Conservation (phyloP, 257 asterid species). For the Solanum commersonii region DNA sequence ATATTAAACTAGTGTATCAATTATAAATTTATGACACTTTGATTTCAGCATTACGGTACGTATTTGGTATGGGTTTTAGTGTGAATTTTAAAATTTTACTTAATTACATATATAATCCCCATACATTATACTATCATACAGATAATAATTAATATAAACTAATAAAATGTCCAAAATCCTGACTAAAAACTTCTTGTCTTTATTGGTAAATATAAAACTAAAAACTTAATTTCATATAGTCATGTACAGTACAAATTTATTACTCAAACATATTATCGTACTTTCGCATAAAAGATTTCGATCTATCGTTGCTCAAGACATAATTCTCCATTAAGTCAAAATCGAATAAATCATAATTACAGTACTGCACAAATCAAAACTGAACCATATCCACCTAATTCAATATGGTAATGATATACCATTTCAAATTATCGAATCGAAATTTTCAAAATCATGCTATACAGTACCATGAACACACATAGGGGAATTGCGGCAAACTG, state of each 20-base stretch:
- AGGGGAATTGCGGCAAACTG: slow-evolving; percentile 40
- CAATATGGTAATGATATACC: not conserved
- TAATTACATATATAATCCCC: not conserved
- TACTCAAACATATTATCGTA: not conserved
- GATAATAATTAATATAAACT: not conserved
- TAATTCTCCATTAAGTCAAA: not conserved
- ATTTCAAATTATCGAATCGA: not conserved
- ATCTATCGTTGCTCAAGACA: not conserved
- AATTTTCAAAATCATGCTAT: not conserved
- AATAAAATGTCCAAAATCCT: not conserved
- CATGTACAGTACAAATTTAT: not conserved
- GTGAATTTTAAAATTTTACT: no score
- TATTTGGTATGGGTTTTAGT: not conserved
- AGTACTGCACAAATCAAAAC: not conserved
- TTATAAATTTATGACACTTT: not conserved
- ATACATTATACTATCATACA: not conserved
- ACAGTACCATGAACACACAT: not conserved
- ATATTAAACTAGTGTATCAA: no score
- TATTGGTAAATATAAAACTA: not conserved
- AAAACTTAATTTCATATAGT: not conserved
- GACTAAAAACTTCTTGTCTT: not conserved
- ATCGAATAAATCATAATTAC: not conserved
- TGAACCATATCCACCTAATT: not conserved
- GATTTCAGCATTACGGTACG: not conserved
- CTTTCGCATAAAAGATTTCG: not conserved